Evolutionary conservation across 225 moss, liverwort and hornwort genomes (phyloP).

Genomic region (Bryoerythrophyllum caledonicum): DNA sequence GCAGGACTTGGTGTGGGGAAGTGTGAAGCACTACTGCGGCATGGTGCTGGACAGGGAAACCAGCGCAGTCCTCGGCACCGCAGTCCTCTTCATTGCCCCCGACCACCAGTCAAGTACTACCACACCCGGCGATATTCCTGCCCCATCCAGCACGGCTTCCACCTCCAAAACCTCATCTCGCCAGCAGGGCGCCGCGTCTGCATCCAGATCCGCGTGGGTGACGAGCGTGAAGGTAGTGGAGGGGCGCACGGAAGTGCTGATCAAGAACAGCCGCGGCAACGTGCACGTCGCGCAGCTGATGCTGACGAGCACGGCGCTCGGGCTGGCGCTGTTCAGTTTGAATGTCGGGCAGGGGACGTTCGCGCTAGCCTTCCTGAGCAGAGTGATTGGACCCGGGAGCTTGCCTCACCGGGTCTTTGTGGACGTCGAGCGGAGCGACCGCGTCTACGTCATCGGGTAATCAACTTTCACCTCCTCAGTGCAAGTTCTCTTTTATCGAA

Average conservation of each 20-base stretch:
- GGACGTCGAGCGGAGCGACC: conserved; percentile 39
- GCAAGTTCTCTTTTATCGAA: no score
- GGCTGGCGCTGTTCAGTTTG: conserved; percentile 45
- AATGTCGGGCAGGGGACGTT: conserved; percentile 45
- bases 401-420: conserved; percentile 44
- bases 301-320: conserved; percentile 49
- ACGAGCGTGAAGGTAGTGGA: conserved; percentile 52
- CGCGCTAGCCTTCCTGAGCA: conserved; percentile 59
- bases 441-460: conserved; percentile 54
- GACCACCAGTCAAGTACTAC: neutral
- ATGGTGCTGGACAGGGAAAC: conserved; percentile 62
- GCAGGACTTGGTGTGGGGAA: conserved; percentile 61
- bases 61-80: conserved; percentile 40
- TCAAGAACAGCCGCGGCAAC: conserved; percentile 45
- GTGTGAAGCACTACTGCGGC: conserved; percentile 57
- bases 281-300: conserved; percentile 45
- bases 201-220: conserved; percentile 46
- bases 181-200: neutral
- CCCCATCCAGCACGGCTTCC: no score
- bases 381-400: conserved; percentile 42
- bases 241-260: conserved; percentile 53
- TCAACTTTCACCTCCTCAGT: neutral
- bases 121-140: neutral
- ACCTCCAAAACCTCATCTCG: neutral
- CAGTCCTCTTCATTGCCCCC: conserved; percentile 34